These are phyloP conservation scores for Fusarium sp. DNA, from an alignment of 2,329 filamentous ascomycete genomes.

Conservation along the genomic window DNA sequence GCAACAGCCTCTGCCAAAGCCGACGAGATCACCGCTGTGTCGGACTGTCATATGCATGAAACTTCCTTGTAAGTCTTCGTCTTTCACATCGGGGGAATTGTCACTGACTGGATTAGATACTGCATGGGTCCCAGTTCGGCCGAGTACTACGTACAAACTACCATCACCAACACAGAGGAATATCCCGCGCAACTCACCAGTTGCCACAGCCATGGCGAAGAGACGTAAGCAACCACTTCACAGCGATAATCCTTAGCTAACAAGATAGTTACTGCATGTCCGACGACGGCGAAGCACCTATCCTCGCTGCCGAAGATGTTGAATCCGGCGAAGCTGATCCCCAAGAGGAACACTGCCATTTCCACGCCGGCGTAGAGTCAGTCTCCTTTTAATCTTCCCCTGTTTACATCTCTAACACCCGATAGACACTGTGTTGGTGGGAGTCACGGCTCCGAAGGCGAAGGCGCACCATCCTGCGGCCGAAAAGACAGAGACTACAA, in stretches of 20 bases:
- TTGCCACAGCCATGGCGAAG: constrained; percentile 71
- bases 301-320: constrained; percentile 31
- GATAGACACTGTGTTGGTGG: constrained; percentile 68
- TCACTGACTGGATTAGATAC: constrained; percentile 43
- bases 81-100: rapidly evolving
- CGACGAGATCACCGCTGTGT: constrained; percentile 52
- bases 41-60: constrained; percentile 57
- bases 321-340: constrained; percentile 36
- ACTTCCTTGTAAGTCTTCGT: constrained; percentile 51
- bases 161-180: constrained; percentile 66
- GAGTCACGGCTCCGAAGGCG: constrained; percentile 51
- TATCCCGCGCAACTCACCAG: constrained; percentile 71
- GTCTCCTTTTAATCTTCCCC: constrained; percentile 38
- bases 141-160: constrained; percentile 59
- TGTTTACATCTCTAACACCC: constrained; percentile 8
- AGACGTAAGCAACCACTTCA: constrained; percentile 59
- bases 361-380: constrained; percentile 80
- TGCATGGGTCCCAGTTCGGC: constrained; percentile 57
- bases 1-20: constrained; percentile 23
- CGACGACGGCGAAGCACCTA: constrained; percentile 37
- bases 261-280: constrained; percentile 40
- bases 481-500: constrained; percentile 70
- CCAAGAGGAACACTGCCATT: constrained; percentile 69
- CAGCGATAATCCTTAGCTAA: rapidly evolving
- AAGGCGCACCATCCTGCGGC: constrained; percentile 59